Base-by-base conservation (phyloP, 192 early-diverging fungal species). In the Martensiomyces pterosporus region DNA sequence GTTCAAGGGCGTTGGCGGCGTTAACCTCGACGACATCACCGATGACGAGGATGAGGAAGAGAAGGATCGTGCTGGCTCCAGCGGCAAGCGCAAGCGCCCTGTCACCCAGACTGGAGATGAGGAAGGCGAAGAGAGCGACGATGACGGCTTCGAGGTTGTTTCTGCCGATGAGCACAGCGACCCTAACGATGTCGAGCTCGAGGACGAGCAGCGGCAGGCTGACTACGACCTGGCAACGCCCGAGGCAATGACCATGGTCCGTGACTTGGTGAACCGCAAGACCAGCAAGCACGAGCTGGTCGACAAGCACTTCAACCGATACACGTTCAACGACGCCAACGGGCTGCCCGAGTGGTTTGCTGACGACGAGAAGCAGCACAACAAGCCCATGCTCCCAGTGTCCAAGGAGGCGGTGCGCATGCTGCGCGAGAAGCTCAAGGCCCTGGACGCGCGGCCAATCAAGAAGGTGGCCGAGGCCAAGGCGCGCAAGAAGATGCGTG, bases 401-500 rank as follows among this genome's bases (percentile, higher is more conserved):
- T 91, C 94, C 19, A 97, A 97, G 67, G 97, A 99, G 77, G 93
- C 97, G 3, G 85, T 95, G 9, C 69, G 86, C 24, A 80, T 89
- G 41, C 82, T 99, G 50, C 69, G 78, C 50, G 85, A 92, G 38
- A 82, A 85, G 50, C 78, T 92, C 45, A 82, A 81, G 71, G 92
- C 89, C 16, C 77, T 99, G 55, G 87, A 99, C 66, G 97, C 93
- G 3, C 87, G 94, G 18, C 94, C 97, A 16, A 99, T 99, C 72
- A 99, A 99, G 71, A 99, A 97, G 82, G 86, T 99, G 26, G 93
- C 92, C 9, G 97, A 99, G 77, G 97, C 97, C 37, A 97, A 93
- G 74, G 92, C 90, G 35, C 80, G 97, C 42, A 96, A 99, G 80
- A 90, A 95, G 84, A 75, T 89, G 63, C 79, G 86, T 47, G 80